These are phyloP conservation scores for Chrysopogon serrulatus DNA, from an alignment of 176 grass and related monocot species.

Conservation along the genomic window DNA sequence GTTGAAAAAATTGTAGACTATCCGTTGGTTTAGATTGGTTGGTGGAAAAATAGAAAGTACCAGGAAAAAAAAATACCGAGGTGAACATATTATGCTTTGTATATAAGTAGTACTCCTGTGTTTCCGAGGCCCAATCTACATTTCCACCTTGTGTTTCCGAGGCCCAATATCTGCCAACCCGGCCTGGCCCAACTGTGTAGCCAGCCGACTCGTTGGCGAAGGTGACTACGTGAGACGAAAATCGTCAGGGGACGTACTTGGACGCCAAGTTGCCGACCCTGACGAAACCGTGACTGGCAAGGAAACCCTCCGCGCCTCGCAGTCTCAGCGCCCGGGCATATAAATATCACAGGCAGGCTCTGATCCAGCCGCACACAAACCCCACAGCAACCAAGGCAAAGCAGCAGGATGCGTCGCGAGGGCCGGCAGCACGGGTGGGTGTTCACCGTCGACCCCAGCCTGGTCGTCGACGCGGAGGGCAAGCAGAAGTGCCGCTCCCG, in stretches of 20 bases:
- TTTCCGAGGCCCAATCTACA: too few relatives aligned
- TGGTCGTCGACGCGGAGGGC: conserved; percentile 21
- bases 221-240: neutral
- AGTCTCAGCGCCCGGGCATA: neutral
- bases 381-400: neutral
- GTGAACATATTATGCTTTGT: too few relatives aligned
- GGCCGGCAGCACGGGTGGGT: conserved; percentile 33
- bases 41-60: too few relatives aligned
- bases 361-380: neutral
- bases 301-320: neutral
- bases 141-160: too few relatives aligned
- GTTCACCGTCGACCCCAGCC: conserved; percentile 1
- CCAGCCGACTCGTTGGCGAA: neutral
- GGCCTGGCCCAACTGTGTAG: neutral
- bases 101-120: too few relatives aligned
- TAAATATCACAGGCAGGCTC: neutral
- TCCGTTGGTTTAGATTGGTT: too few relatives aligned
- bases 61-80: too few relatives aligned
- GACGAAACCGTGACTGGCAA: neutral
- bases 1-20: too few relatives aligned
- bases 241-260: neutral
- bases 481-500: conserved; percentile 4
- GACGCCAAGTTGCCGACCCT: neutral
- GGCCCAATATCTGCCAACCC: neutral
- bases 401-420: conserved; percentile 28